Percentiles rank a stretch among this genome's conserved stretches.
Evolutionary conservation across 768 basidiomycete genomes (phyloP).

Genomic region (Hysterangium stoloniferum): DNA sequence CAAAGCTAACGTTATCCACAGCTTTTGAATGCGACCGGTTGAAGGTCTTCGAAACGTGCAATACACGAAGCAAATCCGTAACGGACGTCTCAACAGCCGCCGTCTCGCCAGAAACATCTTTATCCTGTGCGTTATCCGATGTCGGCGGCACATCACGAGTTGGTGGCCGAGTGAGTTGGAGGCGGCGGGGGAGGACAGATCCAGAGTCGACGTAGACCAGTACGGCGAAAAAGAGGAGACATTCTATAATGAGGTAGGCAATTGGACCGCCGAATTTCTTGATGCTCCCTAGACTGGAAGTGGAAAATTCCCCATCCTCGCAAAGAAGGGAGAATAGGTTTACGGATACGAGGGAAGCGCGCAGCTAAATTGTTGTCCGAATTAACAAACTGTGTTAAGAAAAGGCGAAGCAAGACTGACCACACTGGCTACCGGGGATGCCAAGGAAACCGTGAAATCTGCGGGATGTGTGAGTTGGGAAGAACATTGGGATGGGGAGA

Average conservation of each 20-base stretch:
- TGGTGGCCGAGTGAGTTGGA: constrained; percentile 15
- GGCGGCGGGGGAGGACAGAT: constrained; percentile 38
- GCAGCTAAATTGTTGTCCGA: constrained; percentile 31
- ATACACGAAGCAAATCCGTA: constrained; percentile 52
- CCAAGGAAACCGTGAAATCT: constrained; percentile 61
- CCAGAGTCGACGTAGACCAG: constrained; percentile 73
- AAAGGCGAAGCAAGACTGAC: constrained; percentile 34
- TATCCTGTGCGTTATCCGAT: constrained; percentile 14
- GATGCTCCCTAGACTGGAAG: constrained; percentile 44
- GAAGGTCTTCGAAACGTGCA: constrained; percentile 57
- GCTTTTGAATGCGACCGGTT: constrained; percentile 30
- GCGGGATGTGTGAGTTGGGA: not conserved
- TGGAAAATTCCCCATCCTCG: constrained; percentile 39
- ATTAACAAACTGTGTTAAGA: no score
- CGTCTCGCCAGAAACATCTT: constrained; percentile 52
- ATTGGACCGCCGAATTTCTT: constrained; percentile 68
- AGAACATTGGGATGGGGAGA: not conserved
- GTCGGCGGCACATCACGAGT: not conserved
- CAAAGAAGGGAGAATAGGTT: constrained; percentile 74
- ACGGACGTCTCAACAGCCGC: constrained; percentile 35
- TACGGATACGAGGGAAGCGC: constrained; percentile 67
- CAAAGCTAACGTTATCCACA: constrained; percentile 68
- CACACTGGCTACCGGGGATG: constrained; percentile 63
- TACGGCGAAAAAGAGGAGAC: constrained; percentile 48
- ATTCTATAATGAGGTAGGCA: constrained; percentile 57